Conservation (phyloP, 2,329 filamentous ascomycete species). For the Mycosphaerella sp. region DNA sequence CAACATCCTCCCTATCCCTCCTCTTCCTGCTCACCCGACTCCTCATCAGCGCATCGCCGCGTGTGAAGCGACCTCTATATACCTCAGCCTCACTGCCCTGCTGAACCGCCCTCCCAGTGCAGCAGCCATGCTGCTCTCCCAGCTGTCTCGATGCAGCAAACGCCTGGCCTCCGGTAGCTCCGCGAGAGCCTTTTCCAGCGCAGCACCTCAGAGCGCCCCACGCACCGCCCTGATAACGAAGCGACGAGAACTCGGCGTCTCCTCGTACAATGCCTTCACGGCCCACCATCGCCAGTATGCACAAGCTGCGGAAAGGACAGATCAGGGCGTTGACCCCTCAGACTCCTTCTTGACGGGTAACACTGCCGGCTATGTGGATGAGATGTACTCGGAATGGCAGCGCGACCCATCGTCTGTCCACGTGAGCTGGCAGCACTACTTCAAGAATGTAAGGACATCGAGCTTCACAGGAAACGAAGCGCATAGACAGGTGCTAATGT, state of each 20-base stretch:
- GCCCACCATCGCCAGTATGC: slow-evolving; percentile 52
- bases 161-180: slow-evolving; percentile 55
- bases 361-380: slow-evolving; percentile 98
- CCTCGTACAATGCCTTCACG: slow-evolving; percentile 38
- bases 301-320: slow-evolving; percentile 51
- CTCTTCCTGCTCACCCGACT: not conserved
- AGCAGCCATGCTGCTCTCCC: slow-evolving; percentile 62
- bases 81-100: not conserved
- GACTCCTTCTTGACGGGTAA: slow-evolving; percentile 96
- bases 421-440: slow-evolving; percentile 98
- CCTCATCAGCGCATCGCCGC: not conserved
- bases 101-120: slow-evolving; percentile 13
- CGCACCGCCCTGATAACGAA: slow-evolving; percentile 42
- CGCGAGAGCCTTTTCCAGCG: slow-evolving; percentile 39
- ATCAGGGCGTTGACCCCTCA: slow-evolving; percentile 68
- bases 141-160: slow-evolving; percentile 58
- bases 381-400: slow-evolving; percentile 99
- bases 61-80: not conserved
- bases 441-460: slow-evolving; percentile 60
- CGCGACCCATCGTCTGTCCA: slow-evolving; percentile 88
- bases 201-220: slow-evolving; percentile 32
- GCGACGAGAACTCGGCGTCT: slow-evolving; percentile 42
- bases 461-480: not conserved
- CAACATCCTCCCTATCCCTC: too few species aligned
- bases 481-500: not conserved